Percentiles rank a stretch among this genome's conserved stretches.
These are phyloP conservation scores for Meyerozyma sp. DNA, from an alignment of 1,139 yeast species.

Conservation along the genomic window DNA sequence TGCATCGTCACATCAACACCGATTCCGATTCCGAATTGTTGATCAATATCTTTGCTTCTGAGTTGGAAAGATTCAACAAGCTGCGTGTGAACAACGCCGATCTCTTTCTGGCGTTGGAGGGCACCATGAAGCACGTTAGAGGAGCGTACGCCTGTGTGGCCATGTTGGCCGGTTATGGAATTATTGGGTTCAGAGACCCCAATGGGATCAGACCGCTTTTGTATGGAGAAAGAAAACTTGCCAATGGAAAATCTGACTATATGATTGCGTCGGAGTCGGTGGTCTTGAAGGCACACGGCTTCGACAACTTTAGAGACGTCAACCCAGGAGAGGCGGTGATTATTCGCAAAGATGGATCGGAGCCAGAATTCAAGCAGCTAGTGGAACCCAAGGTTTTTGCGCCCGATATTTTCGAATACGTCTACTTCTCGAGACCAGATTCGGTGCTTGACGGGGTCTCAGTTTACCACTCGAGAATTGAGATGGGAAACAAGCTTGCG, in stretches of 20 bases:
- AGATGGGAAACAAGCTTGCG: constrained; percentile 92
- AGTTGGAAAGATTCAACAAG: constrained; percentile 86
- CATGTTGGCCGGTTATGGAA: constrained; percentile 92
- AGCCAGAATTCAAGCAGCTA: constrained; percentile 83
- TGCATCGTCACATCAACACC: constrained; percentile 95
- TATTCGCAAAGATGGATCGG: constrained; percentile 62
- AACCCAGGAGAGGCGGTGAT: constrained; percentile 96
- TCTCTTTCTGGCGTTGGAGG: constrained; percentile 78
- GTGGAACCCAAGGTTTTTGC: constrained; percentile 75
- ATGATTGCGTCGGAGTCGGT: constrained; percentile 97
- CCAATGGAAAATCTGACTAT: constrained; percentile 75
- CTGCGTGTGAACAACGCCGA: constrained; percentile 89
- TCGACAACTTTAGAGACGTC: constrained; percentile 70
- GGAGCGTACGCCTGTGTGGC: constrained; percentile 97
- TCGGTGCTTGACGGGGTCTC: constrained; percentile 93
- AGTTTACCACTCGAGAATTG: constrained; percentile 86
- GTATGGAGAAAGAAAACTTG: constrained; percentile 69
- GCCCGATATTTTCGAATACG: constrained; percentile 96
- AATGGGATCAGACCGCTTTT: constrained; percentile 92
- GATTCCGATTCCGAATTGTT: constrained; percentile 93
- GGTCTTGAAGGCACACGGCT: constrained; percentile 91
- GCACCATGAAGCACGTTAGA: constrained; percentile 73
- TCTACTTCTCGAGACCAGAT: constrained; percentile 96
- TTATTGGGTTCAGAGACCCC: constrained; percentile 95
- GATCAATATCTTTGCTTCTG: constrained; percentile 85